These are phyloP conservation scores for Trametes polyzona DNA, from an alignment of 1,284 basidiomycete genomes.

Conservation along the genomic window DNA sequence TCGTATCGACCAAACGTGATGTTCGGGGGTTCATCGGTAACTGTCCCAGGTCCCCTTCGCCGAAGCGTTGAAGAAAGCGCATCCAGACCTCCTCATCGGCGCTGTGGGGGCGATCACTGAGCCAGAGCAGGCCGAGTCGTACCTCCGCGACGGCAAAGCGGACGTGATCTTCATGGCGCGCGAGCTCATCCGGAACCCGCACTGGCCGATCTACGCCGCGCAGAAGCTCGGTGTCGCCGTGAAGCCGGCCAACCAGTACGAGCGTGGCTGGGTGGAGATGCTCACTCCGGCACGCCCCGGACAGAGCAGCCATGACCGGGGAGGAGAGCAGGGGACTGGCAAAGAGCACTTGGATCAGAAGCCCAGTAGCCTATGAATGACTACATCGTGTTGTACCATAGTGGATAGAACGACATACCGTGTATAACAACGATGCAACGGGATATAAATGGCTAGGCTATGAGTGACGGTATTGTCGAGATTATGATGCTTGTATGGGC, in stretches of 20 bases:
- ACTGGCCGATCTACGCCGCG: slow-evolving; percentile 60
- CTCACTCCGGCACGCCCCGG: slow-evolving; percentile 34
- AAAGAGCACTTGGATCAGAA: slow-evolving; percentile 12
- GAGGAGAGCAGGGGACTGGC: neutral
- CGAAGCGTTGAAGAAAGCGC: slow-evolving; percentile 65
- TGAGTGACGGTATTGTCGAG: neutral
- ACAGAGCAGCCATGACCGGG: slow-evolving; percentile 4
- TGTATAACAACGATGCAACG: neutral
- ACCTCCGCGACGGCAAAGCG: slow-evolving; percentile 65
- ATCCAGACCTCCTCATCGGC: slow-evolving; percentile 59
- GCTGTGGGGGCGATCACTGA: slow-evolving; percentile 79
- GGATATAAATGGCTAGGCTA: neutral
- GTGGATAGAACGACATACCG: neutral
- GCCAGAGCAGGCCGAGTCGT: slow-evolving; percentile 65
- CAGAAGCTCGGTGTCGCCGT: slow-evolving; percentile 57
- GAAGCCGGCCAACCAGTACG: slow-evolving; percentile 70
- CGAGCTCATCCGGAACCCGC: slow-evolving; percentile 62
- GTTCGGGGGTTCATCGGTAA: neutral
- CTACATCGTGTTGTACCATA: neutral
- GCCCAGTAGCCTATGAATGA: neutral
- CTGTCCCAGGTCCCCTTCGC: slow-evolving; percentile 67
- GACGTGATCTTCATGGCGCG: slow-evolving; percentile 74
- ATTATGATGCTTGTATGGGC: slow-evolving; percentile 18
- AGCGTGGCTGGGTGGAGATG: slow-evolving; percentile 61
- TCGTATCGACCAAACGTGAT: neutral